A percentile compares a stretch with the other conserved stretches of the same genome.
These are phyloP conservation scores for Colletotrichum higginsianum DNA, from an alignment of 2,329 filamentous ascomycete species.

Conservation along the genomic window DNA sequence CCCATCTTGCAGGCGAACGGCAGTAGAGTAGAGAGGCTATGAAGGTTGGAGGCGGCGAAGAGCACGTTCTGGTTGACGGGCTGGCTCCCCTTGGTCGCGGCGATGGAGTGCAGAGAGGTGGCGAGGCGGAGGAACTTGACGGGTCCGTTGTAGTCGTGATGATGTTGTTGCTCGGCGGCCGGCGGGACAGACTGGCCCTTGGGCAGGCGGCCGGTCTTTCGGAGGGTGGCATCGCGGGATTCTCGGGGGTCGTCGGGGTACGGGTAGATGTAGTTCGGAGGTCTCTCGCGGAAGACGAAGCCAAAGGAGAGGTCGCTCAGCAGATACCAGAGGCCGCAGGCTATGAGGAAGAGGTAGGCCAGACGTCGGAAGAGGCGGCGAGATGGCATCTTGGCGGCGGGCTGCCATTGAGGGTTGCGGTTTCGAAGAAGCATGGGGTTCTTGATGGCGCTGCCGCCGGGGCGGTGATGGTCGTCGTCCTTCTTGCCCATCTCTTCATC, in stretches of 20 bases:
- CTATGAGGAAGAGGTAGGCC: slow-evolving; percentile 62
- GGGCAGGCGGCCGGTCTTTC: slow-evolving; percentile 33
- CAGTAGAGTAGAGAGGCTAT: slow-evolving; percentile 80
- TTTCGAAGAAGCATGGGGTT: slow-evolving; percentile 45
- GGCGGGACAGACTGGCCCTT: slow-evolving; percentile 38
- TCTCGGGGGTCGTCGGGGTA: slow-evolving; percentile 41
- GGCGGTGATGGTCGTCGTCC: slow-evolving; percentile 67
- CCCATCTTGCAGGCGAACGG: slow-evolving; percentile 93
- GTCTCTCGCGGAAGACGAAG: slow-evolving; percentile 49
- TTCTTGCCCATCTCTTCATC: slow-evolving; percentile 73
- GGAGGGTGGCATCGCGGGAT: slow-evolving; percentile 28
- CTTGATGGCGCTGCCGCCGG: slow-evolving; percentile 34
- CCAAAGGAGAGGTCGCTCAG: slow-evolving; percentile 72
- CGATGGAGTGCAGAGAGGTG: slow-evolving; percentile 72
- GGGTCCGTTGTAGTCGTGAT: slow-evolving; percentile 74
- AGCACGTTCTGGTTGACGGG: slow-evolving; percentile 78
- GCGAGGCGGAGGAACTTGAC: slow-evolving; percentile 79
- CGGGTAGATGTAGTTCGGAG: slow-evolving; percentile 56
- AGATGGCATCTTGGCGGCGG: slow-evolving; percentile 58
- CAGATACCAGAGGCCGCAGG: slow-evolving; percentile 73
- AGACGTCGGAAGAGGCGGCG: slow-evolving; percentile 71
- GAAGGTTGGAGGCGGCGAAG: slow-evolving; percentile 82
- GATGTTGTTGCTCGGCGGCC: slow-evolving; percentile 36
- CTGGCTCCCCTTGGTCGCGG: slow-evolving; percentile 66
- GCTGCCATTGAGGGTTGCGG: slow-evolving; percentile 56